Evolutionary conservation across 164 flowering plant genomes (phyloP), one percentile per base, ranked within the genome.

Genomic region (Kingdonia uniflora): DNA sequence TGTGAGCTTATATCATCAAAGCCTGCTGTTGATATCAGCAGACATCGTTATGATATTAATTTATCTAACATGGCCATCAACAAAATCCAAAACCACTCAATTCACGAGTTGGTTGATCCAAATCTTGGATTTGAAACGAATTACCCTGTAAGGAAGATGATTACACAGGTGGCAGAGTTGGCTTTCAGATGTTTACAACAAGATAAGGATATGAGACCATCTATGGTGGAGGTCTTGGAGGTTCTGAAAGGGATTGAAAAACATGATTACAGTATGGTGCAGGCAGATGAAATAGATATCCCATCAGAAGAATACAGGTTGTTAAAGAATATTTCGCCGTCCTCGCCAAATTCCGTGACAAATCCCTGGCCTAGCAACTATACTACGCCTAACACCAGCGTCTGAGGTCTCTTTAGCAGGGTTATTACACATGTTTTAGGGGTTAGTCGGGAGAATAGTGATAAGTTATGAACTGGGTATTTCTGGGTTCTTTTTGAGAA

Each of bases 21-120:
- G 64, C 85, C 87, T 0, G 87, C 90, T 3, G 84, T 85, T 11
- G 95, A 85, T 54, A 76, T 81, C 38, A 69, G 53, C 1, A 76
- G 95, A 63, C 79, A 74, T 22, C 62, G 85, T 5, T 71, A 77
- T 22, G 95, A 83, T 59, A 81, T 83, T 17, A 82, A 83, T 46
- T 55, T 85, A 38, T 64, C 89, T 0, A 77, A 19, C 53, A 64
- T 82, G 84, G 83, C 84, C 0, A 56, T 83, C 12, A 76, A 59
- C 57, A 80, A 75, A 76, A 85, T 83, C 53, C 82, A 73, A 25
- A 70, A 54, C 55, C 46, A 51, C 1, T 71, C 67, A 10, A 55
- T 85, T 53, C 71, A 76, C 29, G 90, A 85, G 62, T 59, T 85
- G 11, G 80, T 83, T 5, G 95, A 85, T 35, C 62, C 74, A 0